Evolutionary conservation across 2,329 filamentous ascomycete species (phyloP).

Genomic region (Aureobasidium sp.): DNA sequence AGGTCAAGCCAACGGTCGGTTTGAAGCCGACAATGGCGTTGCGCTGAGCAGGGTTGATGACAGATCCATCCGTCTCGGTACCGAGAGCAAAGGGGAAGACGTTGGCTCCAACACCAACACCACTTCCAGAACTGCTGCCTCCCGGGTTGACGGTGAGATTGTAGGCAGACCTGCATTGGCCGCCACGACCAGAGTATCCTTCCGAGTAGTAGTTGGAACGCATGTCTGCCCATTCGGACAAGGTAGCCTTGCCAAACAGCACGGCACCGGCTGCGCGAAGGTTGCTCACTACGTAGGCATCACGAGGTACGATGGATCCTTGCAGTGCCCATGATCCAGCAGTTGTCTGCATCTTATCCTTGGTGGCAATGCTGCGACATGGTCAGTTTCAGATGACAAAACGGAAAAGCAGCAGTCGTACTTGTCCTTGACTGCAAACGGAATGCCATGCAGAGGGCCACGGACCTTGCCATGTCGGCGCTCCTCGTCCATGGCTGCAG

Average conservation of each 20-base stretch:
- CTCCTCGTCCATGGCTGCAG: constrained; percentile 51
- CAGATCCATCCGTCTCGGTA: constrained; percentile 61
- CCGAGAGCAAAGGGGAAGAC: constrained; percentile 56
- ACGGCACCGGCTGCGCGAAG: constrained; percentile 59
- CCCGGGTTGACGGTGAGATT: constrained; percentile 61
- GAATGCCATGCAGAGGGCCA: constrained; percentile 65
- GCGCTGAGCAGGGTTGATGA: constrained; percentile 63
- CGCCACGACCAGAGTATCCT: constrained; percentile 56
- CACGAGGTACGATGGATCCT: constrained; percentile 57
- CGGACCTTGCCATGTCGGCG: constrained; percentile 46
- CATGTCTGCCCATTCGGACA: constrained; percentile 71
- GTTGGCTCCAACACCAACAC: constrained; percentile 55
- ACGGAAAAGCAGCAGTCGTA: neutral
- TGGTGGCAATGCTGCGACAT: constrained; percentile 44
- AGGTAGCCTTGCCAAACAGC: constrained; percentile 59
- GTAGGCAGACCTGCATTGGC: constrained; percentile 57
- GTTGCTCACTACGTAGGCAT: constrained; percentile 53
- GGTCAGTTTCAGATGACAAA: neutral
- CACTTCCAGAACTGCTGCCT: constrained; percentile 60
- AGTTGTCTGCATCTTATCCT: constrained; percentile 64
- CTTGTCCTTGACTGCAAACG: constrained; percentile 67
- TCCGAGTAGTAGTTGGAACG: constrained; percentile 58
- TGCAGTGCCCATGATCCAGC: constrained; percentile 60
- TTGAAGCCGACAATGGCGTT: constrained; percentile 66
- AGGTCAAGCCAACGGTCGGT: constrained; percentile 65